Evolutionary conservation across 2,329 filamentous ascomycete species (phyloP).

Genomic region (Calycina herbarum): DNA sequence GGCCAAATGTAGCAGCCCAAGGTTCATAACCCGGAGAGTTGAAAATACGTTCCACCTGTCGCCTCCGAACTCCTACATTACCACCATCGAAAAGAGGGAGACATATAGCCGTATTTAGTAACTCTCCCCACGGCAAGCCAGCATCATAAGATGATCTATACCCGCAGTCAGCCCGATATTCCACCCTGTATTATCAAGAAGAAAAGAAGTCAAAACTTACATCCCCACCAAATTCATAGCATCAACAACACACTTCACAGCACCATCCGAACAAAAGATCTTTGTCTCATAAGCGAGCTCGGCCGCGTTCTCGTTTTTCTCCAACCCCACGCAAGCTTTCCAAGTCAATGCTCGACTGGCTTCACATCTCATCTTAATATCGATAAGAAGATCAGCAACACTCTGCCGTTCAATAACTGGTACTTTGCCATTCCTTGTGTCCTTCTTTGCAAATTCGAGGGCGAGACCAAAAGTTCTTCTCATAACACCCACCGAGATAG

Average conservation of each 20-base stretch:
- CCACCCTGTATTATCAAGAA: not conserved
- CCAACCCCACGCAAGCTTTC: conserved; percentile 46
- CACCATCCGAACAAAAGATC: conserved; percentile 49
- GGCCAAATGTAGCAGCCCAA: conserved; percentile 38
- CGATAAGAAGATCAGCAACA: conserved; percentile 51
- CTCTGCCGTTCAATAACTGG: conserved; percentile 49
- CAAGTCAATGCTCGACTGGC: conserved; percentile 48
- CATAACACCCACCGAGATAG: conserved; percentile 54
- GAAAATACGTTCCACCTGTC: conserved; percentile 48
- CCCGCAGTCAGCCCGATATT: not conserved
- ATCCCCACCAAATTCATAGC: conserved; percentile 53
- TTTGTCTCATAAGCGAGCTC: conserved; percentile 51
- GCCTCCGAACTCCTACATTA: conserved; percentile 51
- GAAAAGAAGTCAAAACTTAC: conserved; percentile 31
- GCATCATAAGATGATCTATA: conserved; percentile 15
- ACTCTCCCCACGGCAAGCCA: conserved; percentile 40
- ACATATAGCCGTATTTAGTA: conserved; percentile 46
- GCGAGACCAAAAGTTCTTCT: conserved; percentile 52
- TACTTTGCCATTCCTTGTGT: conserved; percentile 45
- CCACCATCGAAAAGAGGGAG: conserved; percentile 53
- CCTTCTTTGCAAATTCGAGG: conserved; percentile 47
- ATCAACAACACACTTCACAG: conserved; percentile 48
- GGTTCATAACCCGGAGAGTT: conserved; percentile 45
- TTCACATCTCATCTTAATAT: conserved; percentile 52
- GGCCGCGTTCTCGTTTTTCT: conserved; percentile 34